phyloP scores from a whole-genome alignment of 2,329 filamentous ascomycete species.

The Penicillium sp. region DNA sequence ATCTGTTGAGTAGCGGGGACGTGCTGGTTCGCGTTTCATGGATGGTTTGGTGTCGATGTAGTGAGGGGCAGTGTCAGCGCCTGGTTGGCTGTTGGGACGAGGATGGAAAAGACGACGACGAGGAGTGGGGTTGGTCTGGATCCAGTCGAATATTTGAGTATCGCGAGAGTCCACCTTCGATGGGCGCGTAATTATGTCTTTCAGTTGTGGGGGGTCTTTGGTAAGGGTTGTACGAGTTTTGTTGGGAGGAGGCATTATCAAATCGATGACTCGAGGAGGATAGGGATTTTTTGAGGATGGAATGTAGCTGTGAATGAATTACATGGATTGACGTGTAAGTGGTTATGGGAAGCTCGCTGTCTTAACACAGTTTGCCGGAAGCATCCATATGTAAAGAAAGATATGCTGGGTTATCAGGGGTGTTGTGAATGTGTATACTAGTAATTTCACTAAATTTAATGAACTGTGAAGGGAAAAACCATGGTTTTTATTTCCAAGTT shows the following conservation, averaged over 20 bases:
- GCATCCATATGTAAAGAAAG: not conserved
- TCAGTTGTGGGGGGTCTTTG: not conserved
- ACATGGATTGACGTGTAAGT: not conserved
- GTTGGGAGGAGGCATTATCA: not conserved
- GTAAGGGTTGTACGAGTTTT: not conserved
- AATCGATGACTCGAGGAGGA: not conserved
- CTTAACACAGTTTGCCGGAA: not conserved
- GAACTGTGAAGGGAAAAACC: not conserved
- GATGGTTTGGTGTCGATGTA: not conserved
- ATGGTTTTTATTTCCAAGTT: not conserved
- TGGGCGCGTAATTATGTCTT: not conserved
- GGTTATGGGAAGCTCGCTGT: not conserved
- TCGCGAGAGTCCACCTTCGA: not conserved
- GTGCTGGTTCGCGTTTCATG: not conserved
- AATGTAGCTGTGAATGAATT: not conserved
- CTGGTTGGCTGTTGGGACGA: not conserved
- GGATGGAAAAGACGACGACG: not conserved
- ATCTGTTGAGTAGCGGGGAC: not conserved
- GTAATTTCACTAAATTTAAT: not conserved
- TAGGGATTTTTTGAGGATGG: not conserved
- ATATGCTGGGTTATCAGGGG: not conserved
- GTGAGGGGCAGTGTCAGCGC: not conserved
- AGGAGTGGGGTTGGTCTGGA: not conserved
- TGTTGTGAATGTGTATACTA: not conserved
- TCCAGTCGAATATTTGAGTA: not conserved